Evolutionary conservation across 495 filamentous ascomycete genomes (phyloP), one percentile per base, ranked within the genome.

Genomic region (Penicillium maclennaniae): DNA sequence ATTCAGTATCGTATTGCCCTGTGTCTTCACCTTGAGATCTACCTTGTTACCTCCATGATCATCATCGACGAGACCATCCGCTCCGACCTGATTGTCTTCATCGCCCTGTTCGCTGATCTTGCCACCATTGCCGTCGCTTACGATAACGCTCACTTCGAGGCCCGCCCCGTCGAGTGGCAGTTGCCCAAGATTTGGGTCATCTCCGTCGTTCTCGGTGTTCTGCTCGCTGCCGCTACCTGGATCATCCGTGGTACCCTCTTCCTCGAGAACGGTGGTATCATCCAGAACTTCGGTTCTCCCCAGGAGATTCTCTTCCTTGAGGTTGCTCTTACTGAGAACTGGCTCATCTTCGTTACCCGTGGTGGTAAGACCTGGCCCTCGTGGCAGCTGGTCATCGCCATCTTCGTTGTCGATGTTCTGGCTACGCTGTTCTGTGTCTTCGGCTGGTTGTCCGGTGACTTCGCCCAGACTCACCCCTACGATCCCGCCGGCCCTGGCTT

Each of bases 1-100:
- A 87, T 88, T 55, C 85, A 88, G 69, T 88, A 88, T 75, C 85
- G 85, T 82, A 88, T 88, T 63, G 85, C 85, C 51, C 81, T 88
- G 53, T 88, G 85, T 71, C 75, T 88, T 45, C 85, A 88, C 71
- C 72, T 88, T 62, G 85, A 88, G 74, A 81, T 88, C 65, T 88
- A 87, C 77, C 75, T 88, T n/a, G 84, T 87, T 56, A 86, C 84
- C 55, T 85, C 84, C 44, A 87, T 87, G 82, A 79, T 87, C 73
- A 87, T 87, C 75, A 83, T 88, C 72, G 76, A 86, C 62, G 84
- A 87, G 74, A 87, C 83, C 62, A 78, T 88, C 59, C 70, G 72
- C 54, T 76, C 79, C 57, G 79, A 86, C 39, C 77, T 88, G 17
- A 85, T 88, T 63, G 85, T 88, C 71, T 88, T 88, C 81, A 79